Evolutionary conservation across 2,329 filamentous ascomycete genomes (phyloP), one percentile per base, ranked within the genome.

Genomic region (Cladosporium sp.): DNA sequence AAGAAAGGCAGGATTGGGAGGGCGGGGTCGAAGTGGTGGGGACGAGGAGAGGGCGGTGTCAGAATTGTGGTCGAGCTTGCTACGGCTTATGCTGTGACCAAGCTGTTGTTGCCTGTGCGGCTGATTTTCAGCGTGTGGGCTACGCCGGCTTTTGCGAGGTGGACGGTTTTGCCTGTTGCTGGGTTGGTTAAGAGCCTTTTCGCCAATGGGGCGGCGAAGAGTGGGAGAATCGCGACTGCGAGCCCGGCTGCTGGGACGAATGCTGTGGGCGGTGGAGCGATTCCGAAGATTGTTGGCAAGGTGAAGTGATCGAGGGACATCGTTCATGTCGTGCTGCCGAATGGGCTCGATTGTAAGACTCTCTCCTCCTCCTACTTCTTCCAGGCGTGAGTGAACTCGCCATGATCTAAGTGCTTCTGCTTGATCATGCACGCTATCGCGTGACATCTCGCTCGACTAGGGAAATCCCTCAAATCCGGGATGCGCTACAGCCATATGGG

Each of bases 71-170:
- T 86, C 20, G 84, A 87, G 74, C 68, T 97, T 63, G 94, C 90
- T 22, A 88, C 94, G 19, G 92, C 94, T 5, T 99, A 94, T 78
- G 89, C 91, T 0, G 83, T 97, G 63, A 95, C 91, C 1, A 99
- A 99, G 76, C 86, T 85, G 15, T 70, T 97, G 60, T 73, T 99
- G 63, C 91, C 94, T 0, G 68, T 89, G 12, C 82, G 94, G 65
- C 83, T 99, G 61, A 77, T 88, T 25, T 74, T 85, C 6, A 96
- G 92, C 75, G 82, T 95, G 3, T 96, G 89, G 90, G 88, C 84
- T 14, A 96, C 94, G 49, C 94, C 94, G 3, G 95, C 90, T 88
- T 95, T 97, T 79, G 92, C 92, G 1, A 82, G 86, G 43, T 76
- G 83, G 20, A 76, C 89, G 39, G 74, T 88, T 12, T 69, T 77